Evolutionary conservation across 768 basidiomycete species (phyloP), one percentile per base, ranked within the genome.

Genomic region (Pisolithus sp.): DNA sequence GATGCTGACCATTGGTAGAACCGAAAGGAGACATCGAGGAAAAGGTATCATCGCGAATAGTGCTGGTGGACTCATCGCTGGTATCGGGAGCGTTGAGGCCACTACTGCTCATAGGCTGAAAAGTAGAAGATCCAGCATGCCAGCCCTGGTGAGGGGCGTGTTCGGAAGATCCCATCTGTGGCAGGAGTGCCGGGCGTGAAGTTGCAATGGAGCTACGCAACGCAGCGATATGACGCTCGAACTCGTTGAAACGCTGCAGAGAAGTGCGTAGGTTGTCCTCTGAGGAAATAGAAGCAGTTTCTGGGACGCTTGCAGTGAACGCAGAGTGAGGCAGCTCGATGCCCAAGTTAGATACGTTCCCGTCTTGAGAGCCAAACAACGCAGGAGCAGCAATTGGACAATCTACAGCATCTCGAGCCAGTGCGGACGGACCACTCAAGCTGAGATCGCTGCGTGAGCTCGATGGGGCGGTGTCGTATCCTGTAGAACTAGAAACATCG

Each of bases 161-260:
- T 36, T 51, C 53, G 31, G 67, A 58, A 46, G 56, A 50, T 24
- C 42, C 59, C 49, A 62, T 12, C 12, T 62, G 59, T 47, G 67
- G 66, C 52, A 59, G 57, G 54, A 60, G 52, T 21, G 68, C 45
- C 36, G 68, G 60, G 54, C 60, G 53, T 62, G 61, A 59, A 4
- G 57, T 48, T 42, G 55, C 64, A 45, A 68, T 67, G 34, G 73
- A 74, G 50, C 67, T 70, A 24, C 77, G 73, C 54, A 80, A 62
- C 18, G 71, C 71, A 53, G 76, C 72, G 42, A 80, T 80, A 46
- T 81, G 72, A 48, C 69, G 71, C 59, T 82, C 78, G 53, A 81
- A 81, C 26, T 73, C 71, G 63, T 73, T 76, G 56, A 80, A 80
- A 30, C 78, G 74, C 31, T 78, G 77, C 21, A 82, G 53, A 0